Conservation (phyloP, 2,329 filamentous ascomycete species). For the Exophiala sideris region DNA sequence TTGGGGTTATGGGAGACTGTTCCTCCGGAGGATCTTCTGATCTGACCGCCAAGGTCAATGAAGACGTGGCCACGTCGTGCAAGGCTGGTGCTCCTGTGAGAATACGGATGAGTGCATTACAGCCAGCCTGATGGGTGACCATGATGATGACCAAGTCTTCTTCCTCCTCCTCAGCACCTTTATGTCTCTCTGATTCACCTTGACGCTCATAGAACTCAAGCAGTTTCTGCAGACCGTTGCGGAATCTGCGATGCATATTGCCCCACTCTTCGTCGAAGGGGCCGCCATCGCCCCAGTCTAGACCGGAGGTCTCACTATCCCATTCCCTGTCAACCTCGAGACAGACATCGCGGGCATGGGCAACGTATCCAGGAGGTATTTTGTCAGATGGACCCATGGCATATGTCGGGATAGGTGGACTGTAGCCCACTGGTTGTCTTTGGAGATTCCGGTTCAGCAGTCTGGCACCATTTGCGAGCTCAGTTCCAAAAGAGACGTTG, state of each 20-base stretch:
- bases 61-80: conserved; percentile 84
- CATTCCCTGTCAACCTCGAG: conserved; percentile 88
- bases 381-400: conserved; percentile 74
- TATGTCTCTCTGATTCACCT: conserved; percentile 42
- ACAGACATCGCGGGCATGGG: conserved; percentile 85
- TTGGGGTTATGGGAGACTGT: conserved; percentile 15
- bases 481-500: conserved; percentile 24
- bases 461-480: conserved; percentile 20
- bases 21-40: conserved; percentile 39
- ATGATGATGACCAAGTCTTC: conserved; percentile 77
- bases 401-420: conserved; percentile 75
- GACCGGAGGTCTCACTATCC: conserved; percentile 79
- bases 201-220: conserved; percentile 70
- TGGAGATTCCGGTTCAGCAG: conserved; percentile 17
- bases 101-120: conserved; percentile 90
- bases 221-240: conserved; percentile 72
- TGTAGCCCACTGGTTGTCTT: conserved; percentile 52
- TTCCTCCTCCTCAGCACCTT: conserved; percentile 53
- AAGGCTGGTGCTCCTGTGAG: conserved; percentile 88
- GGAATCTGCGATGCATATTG: conserved; percentile 87
- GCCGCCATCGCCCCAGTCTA: conserved; percentile 84
- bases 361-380: conserved; percentile 83
- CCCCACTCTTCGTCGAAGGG: conserved; percentile 93
- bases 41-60: conserved; percentile 79
- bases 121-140: conserved; percentile 91